Evolutionary conservation across 2,329 filamentous ascomycete genomes (phyloP).

Genomic region (Fusarium sp.): DNA sequence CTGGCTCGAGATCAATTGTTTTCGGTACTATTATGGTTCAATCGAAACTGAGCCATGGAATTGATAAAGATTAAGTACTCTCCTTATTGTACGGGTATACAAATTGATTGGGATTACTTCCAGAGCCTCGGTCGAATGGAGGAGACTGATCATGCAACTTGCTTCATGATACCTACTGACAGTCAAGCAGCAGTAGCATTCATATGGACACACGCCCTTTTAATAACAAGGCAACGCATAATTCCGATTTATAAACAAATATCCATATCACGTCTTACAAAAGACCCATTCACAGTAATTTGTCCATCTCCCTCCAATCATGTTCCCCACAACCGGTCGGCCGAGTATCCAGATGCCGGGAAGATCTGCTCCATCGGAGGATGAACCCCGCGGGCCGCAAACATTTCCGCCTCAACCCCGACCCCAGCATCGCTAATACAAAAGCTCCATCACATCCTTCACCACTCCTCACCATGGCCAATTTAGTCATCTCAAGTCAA

Average conservation of each 20-base stretch:
- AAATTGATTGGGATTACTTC: fast-evolving
- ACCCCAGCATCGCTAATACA: slow-evolving; percentile 7
- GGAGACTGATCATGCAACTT: neutral
- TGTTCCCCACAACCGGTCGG: neutral
- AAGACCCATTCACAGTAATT: neutral
- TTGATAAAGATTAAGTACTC: too few species aligned
- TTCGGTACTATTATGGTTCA: neutral
- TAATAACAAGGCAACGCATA: fast-evolving
- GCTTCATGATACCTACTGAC: fast-evolving
- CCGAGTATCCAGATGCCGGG: neutral
- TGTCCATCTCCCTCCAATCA: neutral
- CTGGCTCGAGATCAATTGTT: neutral
- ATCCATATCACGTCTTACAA: neutral
- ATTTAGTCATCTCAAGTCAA: neutral
- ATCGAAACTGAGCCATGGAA: fast-evolving
- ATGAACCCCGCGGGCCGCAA: slow-evolving; percentile 28
- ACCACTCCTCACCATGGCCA: neutral
- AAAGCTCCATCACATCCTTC: neutral
- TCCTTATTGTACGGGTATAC: neutral
- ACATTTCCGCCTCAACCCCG: neutral
- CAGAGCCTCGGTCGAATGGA: neutral
- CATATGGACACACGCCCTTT: too few species aligned
- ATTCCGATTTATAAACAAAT: neutral
- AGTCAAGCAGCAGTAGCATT: neutral
- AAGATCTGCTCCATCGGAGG: slow-evolving; percentile 19